These are phyloP conservation scores for Abelmoschus esculentus DNA, from an alignment of 345 rosid genomes.

Conservation along the genomic window DNA sequence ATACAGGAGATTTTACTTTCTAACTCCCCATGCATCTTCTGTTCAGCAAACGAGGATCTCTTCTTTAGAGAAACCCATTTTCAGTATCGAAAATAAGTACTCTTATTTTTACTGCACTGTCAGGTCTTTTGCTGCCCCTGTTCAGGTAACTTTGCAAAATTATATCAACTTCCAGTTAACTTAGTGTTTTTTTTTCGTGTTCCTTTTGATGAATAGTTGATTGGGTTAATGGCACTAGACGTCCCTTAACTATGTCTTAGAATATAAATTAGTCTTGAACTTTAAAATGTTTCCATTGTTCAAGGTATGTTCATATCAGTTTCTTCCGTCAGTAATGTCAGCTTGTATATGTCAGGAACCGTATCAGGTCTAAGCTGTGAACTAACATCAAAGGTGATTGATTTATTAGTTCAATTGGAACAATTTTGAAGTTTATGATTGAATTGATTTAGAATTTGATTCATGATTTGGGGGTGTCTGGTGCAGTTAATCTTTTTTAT, in stretches of 20 bases:
- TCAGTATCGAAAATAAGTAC: slow-evolving; percentile 14
- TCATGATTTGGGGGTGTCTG: not conserved
- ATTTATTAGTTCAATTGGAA: too few relatives aligned
- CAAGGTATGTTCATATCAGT: not conserved
- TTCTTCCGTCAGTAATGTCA: too few relatives aligned
- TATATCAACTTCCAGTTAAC: not conserved
- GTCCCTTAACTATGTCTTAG: not conserved
- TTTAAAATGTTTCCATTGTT: too few relatives aligned
- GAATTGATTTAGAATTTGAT: not conserved
- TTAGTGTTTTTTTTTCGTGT: not conserved
- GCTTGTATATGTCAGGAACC: not conserved
- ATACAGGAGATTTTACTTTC: slow-evolving; percentile 23
- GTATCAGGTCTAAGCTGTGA: not conserved
- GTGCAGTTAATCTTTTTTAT: not conserved
- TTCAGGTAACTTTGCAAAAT: slow-evolving; percentile 30
- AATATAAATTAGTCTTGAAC: not conserved
- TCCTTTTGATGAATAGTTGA: not conserved
- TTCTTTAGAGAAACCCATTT: slow-evolving; percentile 9
- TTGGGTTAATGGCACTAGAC: not conserved
- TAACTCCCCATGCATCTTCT: slow-evolving; percentile 16
- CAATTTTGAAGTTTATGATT: not conserved
- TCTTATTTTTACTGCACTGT: slow-evolving; percentile 22
- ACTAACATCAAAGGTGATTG: not conserved
- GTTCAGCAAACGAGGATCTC: slow-evolving; percentile 6
- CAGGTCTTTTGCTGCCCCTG: slow-evolving; percentile 43